phyloP scores from a whole-genome alignment of 345 rosid genomes.

The Citrus cavaleriei region DNA sequence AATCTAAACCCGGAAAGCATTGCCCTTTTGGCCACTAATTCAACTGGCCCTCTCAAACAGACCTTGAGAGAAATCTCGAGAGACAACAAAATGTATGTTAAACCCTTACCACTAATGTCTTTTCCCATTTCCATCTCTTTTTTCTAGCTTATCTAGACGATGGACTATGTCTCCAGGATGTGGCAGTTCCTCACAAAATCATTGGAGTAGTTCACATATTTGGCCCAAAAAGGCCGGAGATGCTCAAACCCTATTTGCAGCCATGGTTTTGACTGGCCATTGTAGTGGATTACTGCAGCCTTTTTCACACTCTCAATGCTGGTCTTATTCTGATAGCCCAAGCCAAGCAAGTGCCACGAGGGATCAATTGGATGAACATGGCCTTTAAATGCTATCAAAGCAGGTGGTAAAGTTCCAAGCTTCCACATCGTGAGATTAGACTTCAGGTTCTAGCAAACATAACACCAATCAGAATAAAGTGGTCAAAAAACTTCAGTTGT shows the following conservation, averaged over 20 bases:
- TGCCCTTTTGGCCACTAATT: slow-evolving; percentile 17
- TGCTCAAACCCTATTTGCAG: slow-evolving; percentile 93
- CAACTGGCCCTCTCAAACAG: slow-evolving; percentile 24
- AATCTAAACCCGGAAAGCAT: slow-evolving; percentile 20
- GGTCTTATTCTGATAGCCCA: slow-evolving; percentile 90
- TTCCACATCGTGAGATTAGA: slow-evolving; percentile 95
- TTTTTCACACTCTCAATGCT: slow-evolving; percentile 51
- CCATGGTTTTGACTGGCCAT: slow-evolving; percentile 99
- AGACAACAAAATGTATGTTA: slow-evolving; percentile 17
- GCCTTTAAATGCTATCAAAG: slow-evolving; percentile 89
- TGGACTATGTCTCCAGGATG: slow-evolving; percentile 72
- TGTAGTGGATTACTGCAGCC: slow-evolving; percentile 95
- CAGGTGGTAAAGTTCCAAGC: slow-evolving; percentile 98
- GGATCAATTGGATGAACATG: slow-evolving; percentile 79
- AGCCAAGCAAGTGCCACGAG: slow-evolving; percentile 97
- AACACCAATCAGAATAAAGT: slow-evolving; percentile 14
- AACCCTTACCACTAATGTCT: slow-evolving; percentile 18
- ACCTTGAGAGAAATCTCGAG: slow-evolving; percentile 21
- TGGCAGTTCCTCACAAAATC: slow-evolving; percentile 93
- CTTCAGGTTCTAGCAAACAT: slow-evolving; percentile 66
- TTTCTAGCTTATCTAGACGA: slow-evolving; percentile 29
- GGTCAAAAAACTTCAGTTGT: neutral
- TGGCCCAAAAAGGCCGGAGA: slow-evolving; percentile 97
- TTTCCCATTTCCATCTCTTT: slow-evolving; percentile 25
- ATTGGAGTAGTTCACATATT: slow-evolving; percentile 80